A percentile compares a stretch with the other conserved stretches of the same genome.
phyloP scores from a whole-genome alignment of 129 eudicot genomes.

The Saposhnikovia divaricata region DNA sequence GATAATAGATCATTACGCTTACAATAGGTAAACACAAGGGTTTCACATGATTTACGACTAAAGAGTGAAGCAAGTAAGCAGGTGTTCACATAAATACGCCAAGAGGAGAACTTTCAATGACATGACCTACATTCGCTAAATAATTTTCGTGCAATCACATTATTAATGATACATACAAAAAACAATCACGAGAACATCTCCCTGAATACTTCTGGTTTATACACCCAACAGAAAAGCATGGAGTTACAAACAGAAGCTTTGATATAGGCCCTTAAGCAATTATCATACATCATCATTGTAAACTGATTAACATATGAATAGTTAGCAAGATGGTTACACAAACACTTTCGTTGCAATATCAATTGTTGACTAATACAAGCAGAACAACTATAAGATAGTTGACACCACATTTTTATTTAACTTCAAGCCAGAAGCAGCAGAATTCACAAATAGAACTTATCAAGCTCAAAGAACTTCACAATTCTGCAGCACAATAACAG shows the following conservation, averaged over 20 bases:
- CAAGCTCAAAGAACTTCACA: conserved; percentile 8
- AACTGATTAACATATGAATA: conserved; percentile 28
- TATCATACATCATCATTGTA: conserved; percentile 56
- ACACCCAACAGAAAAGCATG: neutral
- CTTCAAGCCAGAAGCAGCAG: conserved; percentile 2
- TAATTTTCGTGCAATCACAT: neutral
- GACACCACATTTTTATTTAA: neutral
- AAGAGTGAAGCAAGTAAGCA: neutral
- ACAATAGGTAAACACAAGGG: neutral
- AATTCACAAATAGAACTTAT: neutral
- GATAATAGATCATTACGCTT: neutral
- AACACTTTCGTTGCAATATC: neutral
- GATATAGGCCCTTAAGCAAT: conserved; percentile 17
- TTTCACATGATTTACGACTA: neutral
- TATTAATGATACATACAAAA: neutral
- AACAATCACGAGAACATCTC: neutral
- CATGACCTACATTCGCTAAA: neutral
- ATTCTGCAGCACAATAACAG: conserved; percentile 20
- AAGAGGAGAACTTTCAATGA: neutral
- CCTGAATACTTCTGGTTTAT: neutral
- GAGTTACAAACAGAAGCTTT: conserved; percentile 5
- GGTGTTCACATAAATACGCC: neutral
- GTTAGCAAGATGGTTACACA: neutral
- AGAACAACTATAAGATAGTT: neutral
- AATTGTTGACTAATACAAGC: neutral